phyloP scores from a whole-genome alignment of 345 rosid genomes.

The Microthlaspi erraticum region DNA sequence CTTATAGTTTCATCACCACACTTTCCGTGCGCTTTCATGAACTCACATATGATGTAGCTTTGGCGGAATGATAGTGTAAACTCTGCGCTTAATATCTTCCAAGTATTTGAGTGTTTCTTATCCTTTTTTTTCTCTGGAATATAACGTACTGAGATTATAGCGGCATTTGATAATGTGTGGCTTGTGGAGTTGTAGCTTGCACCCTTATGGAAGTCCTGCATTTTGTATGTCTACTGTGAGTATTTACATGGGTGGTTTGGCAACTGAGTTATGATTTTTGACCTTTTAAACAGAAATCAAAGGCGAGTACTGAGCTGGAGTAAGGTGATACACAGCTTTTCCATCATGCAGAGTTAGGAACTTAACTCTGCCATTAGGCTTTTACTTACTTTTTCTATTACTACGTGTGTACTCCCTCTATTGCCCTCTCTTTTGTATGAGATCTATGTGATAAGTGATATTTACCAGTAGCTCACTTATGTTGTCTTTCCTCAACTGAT shows the following conservation, averaged over 20 bases:
- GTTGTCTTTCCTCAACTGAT: conserved; percentile 8
- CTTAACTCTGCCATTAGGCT: conserved; percentile 42
- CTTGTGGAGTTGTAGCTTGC: conserved; percentile 23
- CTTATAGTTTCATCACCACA: conserved; percentile 19
- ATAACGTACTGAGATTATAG: neutral
- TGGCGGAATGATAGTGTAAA: neutral
- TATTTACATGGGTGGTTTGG: conserved; percentile 33
- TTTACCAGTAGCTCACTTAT: conserved; percentile 24
- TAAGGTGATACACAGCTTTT: conserved; percentile 47
- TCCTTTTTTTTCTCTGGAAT: neutral
- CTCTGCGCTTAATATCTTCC: neutral
- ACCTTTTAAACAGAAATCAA: conserved; percentile 43
- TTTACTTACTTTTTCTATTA: conserved; percentile 16
- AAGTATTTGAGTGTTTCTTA: neutral
- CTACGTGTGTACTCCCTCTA: conserved; percentile 26
- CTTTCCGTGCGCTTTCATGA: conserved; percentile 5
- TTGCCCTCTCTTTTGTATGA: conserved; percentile 35
- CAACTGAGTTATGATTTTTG: conserved; percentile 40
- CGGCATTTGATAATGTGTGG: conserved; percentile 17
- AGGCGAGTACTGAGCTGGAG: conserved; percentile 45
- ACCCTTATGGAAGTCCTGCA: conserved; percentile 4
- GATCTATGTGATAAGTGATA: conserved; percentile 32
- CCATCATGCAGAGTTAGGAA: conserved; percentile 48
- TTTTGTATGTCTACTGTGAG: conserved; percentile 32
- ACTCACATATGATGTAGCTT: conserved; percentile 1